phyloP scores from a whole-genome alignment of 306 rosid genomes.

The Cucurbita moschata region DNA sequence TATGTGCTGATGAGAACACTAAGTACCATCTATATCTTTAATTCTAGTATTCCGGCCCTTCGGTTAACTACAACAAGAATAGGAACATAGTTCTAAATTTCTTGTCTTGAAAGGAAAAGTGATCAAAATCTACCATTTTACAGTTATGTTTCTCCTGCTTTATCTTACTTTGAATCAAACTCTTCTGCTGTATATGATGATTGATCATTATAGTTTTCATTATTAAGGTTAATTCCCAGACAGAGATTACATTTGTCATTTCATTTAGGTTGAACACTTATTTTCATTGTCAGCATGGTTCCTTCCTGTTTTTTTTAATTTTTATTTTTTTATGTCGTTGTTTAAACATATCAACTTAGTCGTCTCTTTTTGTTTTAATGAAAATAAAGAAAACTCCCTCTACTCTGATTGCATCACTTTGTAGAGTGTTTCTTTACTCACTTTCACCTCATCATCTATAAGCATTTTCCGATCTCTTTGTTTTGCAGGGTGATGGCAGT shows the following conservation, averaged over 20 bases:
- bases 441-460: background rate
- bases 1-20: background rate
- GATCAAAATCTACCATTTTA: background rate
- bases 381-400: background rate
- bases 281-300: background rate
- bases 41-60: background rate
- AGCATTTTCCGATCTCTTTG: constrained; percentile 2
- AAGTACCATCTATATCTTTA: background rate
- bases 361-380: background rate
- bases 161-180: background rate
- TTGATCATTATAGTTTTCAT: background rate
- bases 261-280: background rate
- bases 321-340: background rate
- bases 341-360: background rate
- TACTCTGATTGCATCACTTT: background rate
- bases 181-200: background rate
- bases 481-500: constrained; percentile 89
- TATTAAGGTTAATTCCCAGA: background rate
- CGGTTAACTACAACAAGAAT: background rate
- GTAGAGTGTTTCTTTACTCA: background rate
- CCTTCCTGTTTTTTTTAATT: background rate
- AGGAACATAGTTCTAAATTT: background rate
- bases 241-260: background rate
- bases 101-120: background rate
- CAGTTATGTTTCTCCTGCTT: background rate